Conservation (phyloP, 2,329 filamentous ascomycete genomes). For the Fusarium equiseti region DNA sequence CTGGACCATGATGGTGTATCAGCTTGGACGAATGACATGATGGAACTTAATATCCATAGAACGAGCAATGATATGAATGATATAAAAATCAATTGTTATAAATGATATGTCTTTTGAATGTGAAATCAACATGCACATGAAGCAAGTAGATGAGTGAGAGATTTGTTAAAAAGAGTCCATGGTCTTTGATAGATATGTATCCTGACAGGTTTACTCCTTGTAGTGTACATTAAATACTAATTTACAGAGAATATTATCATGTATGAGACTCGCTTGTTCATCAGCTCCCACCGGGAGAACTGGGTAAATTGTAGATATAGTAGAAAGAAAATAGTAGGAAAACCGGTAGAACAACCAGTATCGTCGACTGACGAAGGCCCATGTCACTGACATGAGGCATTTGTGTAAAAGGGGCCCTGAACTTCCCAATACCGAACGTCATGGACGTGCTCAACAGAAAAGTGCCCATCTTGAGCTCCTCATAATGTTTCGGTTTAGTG, state of each 20-base stretch:
- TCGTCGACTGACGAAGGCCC: constrained; percentile 38
- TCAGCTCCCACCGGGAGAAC: constrained; percentile 29
- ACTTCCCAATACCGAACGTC: not conserved
- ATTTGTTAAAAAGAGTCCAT: not conserved
- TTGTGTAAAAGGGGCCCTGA: constrained; percentile 4
- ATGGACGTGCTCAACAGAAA: not conserved
- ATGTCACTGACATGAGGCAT: constrained; percentile 35
- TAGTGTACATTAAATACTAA: constrained; percentile 36
- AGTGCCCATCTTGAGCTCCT: not conserved
- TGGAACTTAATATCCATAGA: constrained; percentile 45
- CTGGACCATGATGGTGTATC: constrained; percentile 11
- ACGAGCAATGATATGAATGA: constrained; percentile 46
- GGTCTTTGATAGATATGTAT: constrained; percentile 4
- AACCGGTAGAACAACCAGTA: constrained; percentile 31
- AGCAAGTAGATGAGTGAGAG: not conserved
- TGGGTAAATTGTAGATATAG: not conserved
- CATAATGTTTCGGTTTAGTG: constrained; percentile 14
- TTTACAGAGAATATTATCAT: constrained; percentile 40
- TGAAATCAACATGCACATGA: not conserved
- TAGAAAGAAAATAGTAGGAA: constrained; percentile 1
- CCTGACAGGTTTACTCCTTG: constrained; percentile 6
- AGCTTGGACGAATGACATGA: constrained; percentile 24
- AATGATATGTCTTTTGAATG: not conserved
- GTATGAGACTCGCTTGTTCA: constrained; percentile 15
- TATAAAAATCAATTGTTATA: constrained; percentile 9